These are phyloP conservation scores for Saitozyma podzolica DNA, from an alignment of 768 basidiomycete species.

Conservation along the genomic window DNA sequence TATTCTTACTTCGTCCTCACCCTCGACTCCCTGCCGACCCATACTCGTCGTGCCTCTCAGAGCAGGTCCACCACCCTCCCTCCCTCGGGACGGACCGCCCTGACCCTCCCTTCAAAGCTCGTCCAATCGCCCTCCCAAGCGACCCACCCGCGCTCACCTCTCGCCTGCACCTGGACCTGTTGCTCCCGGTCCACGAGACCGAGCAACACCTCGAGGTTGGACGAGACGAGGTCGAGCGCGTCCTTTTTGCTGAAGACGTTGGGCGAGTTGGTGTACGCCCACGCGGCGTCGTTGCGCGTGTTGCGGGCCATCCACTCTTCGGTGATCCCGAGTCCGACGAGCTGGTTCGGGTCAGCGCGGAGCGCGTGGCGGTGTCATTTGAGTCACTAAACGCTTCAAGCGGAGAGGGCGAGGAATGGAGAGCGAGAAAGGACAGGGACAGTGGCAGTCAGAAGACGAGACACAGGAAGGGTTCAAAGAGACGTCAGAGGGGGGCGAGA, in stretches of 20 bases:
- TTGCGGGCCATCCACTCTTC: constrained; percentile 74
- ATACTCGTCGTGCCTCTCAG: constrained; percentile 20
- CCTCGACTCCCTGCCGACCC: too few relatives aligned
- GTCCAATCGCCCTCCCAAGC: constrained; percentile 60
- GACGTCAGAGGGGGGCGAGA: neutral
- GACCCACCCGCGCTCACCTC: constrained; percentile 35
- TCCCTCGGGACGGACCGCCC: constrained; percentile 56
- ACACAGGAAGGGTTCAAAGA: neutral
- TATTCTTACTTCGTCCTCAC: too few relatives aligned
- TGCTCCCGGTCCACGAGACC: constrained; percentile 44
- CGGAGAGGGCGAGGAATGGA: neutral
- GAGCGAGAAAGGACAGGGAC: constrained; percentile 3
- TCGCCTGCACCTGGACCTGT: constrained; percentile 12
- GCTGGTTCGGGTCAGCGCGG: constrained; percentile 16
- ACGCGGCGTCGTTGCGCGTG: constrained; percentile 74
- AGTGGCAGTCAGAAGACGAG: constrained; percentile 57
- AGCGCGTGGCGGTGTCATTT: neutral
- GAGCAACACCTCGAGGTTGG: constrained; percentile 62
- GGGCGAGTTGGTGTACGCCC: constrained; percentile 62
- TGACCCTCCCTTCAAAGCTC: constrained; percentile 60
- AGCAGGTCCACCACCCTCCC: constrained; percentile 60
- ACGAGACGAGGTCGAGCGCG: constrained; percentile 61
- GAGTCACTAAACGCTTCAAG: neutral
- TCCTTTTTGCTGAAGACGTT: constrained; percentile 55
- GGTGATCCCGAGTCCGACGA: constrained; percentile 57